Percentiles rank a stretch among this genome's conserved stretches.
Conservation (phyloP, 2,329 filamentous ascomycete genomes). For the Cladobotryum protrusum region DNA sequence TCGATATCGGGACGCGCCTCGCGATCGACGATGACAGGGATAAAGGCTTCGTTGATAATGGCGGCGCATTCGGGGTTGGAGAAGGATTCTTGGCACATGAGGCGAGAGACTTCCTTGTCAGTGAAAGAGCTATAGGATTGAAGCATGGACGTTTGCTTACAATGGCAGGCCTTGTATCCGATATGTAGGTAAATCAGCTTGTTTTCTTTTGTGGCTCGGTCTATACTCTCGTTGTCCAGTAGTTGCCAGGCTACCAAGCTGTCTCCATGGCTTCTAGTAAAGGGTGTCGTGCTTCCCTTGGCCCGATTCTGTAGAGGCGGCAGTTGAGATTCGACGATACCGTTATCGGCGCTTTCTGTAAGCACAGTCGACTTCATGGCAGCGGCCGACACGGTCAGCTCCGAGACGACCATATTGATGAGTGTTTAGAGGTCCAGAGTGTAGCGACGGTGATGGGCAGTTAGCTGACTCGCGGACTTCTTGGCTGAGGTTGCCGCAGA, state of each 20-base stretch:
- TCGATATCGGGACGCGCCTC: conserved; percentile 94
- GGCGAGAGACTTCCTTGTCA: conserved; percentile 60
- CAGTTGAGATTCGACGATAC: conserved; percentile 9
- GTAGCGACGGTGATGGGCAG: not conserved
- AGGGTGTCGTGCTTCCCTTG: conserved; percentile 40
- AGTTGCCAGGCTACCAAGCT: conserved; percentile 91
- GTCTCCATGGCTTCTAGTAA: conserved; percentile 65
- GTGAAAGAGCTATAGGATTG: conserved; percentile 12
- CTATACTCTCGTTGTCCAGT: conserved; percentile 70
- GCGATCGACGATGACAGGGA: conserved; percentile 87
- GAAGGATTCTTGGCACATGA: conserved; percentile 92
- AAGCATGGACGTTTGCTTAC: conserved; percentile 45
- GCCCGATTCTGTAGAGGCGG: conserved; percentile 31
- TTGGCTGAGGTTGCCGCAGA: not conserved
- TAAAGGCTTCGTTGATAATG: conserved; percentile 78
- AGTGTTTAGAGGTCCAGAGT: not conserved
- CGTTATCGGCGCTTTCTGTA: conserved; percentile 16
- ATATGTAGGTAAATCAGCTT: conserved; percentile 90
- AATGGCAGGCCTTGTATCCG: conserved; percentile 92
- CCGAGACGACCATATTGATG: conserved; percentile 30
- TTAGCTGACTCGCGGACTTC: not conserved
- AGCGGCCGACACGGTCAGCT: conserved; percentile 31
- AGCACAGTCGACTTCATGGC: conserved; percentile 24
- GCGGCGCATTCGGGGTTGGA: conserved; percentile 72
- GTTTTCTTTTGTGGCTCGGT: conserved; percentile 72